Evolutionary conservation across 495 filamentous ascomycete genomes (phyloP), one percentile per base, ranked within the genome.

Genomic region (Staphylotrichum longicolle): DNA sequence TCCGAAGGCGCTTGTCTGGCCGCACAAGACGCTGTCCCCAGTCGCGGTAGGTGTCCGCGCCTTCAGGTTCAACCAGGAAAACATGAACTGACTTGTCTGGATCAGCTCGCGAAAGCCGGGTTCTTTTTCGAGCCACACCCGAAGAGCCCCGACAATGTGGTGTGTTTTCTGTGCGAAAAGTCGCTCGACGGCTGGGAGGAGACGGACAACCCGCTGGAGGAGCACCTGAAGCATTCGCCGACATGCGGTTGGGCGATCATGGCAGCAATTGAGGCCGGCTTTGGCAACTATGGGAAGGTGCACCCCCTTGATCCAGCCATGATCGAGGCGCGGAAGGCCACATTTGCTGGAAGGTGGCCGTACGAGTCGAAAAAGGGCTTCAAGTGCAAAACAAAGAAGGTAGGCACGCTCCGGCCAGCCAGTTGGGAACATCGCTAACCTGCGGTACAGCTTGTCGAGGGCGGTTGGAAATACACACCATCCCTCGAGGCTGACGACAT

Each of bases 381-480:
- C 90, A 80, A 87, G 51, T 93, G 91, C 73, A 91, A 95, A 71
- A 86, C 86, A 2, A 84, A 91, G 60, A 92, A 91, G 86, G 91
- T 92, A 81, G 34, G 75, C 64, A 51, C 41, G 37, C 15, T 51
- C n/a, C 46, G 2, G 10, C 20, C 15, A 6, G 5, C 15, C 37
- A 7, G 3, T 14, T 2, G 30, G 34, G 30, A 12, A 6, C 30
- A 8, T 44, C n/a, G 30, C 50, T 47, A 37, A 50, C 50, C 34
- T 4, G 27, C 51, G 12, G 2, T 48, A 45, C 65, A 97, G 92
- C 90, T 97, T 82, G 88, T 89, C 45, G 88, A 91, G 58, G 90
- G 89, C 7, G 94, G 94, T 14, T 98, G 93, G 91, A 91, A 89
- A 70, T 96, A 93, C 73, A 91, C 90, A 40, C 94, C 94, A 0